These are phyloP conservation scores for Silybum marianum DNA, from an alignment of 129 eudicot genomes.

Conservation along the genomic window DNA sequence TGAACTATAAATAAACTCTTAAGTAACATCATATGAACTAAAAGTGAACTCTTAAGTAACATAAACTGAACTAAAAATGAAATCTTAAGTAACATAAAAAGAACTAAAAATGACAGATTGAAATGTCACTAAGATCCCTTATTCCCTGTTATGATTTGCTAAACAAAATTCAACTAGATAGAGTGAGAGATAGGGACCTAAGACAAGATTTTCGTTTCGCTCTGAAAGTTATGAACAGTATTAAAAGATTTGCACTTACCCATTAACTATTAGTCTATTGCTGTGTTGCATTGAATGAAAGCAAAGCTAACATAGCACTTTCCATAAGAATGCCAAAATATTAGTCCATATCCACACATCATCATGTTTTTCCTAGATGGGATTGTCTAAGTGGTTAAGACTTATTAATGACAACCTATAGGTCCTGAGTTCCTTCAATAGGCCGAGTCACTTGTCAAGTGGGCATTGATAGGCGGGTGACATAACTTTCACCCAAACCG, in stretches of 20 bases:
- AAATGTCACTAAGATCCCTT: background rate
- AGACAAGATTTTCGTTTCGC: background rate
- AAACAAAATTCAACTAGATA: background rate
- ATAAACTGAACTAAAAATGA: background rate
- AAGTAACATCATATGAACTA: background rate
- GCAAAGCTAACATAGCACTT: background rate
- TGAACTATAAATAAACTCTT: background rate
- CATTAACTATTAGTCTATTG: slow-evolving; percentile 4
- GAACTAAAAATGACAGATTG: background rate
- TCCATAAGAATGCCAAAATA: background rate
- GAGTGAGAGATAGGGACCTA: background rate
- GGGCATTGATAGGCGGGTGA: background rate
- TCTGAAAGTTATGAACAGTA: background rate
- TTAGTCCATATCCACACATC: background rate
- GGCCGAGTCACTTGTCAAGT: background rate
- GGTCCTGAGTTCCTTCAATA: background rate
- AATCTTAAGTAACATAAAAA: background rate
- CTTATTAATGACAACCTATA: background rate
- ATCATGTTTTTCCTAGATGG: background rate
- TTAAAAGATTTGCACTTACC: background rate
- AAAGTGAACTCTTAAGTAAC: background rate
- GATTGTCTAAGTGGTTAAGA: background rate
- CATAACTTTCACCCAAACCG: background rate
- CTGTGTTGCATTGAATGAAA: background rate
- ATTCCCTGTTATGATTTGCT: background rate